A percentile compares a stretch with the other conserved stretches of the same genome.
Evolutionary conservation across 2,329 filamentous ascomycete genomes (phyloP).

Genomic region (Aspergillus sp.): DNA sequence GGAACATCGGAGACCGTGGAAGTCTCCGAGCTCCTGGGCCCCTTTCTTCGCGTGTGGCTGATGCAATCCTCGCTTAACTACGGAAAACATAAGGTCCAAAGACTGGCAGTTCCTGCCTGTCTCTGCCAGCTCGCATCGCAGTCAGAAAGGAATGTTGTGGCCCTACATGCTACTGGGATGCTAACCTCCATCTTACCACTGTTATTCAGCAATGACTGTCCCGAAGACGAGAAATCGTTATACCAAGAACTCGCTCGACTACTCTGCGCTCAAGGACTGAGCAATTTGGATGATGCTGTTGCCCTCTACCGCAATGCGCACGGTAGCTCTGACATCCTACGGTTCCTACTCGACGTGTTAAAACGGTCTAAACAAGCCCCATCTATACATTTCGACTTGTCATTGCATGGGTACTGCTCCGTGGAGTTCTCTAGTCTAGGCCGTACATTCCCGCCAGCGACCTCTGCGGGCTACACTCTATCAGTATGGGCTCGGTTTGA

Average conservation of each 20-base stretch:
- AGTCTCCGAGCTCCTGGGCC: slow-evolving; percentile 33
- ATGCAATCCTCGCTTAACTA: slow-evolving; percentile 52
- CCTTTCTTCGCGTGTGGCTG: slow-evolving; percentile 45
- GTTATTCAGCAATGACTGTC: slow-evolving; percentile 53
- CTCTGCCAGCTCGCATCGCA: slow-evolving; percentile 52
- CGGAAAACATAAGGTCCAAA: slow-evolving; percentile 22
- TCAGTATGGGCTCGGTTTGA: slow-evolving; percentile 85
- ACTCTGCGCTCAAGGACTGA: slow-evolving; percentile 69
- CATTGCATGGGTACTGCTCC: slow-evolving; percentile 78
- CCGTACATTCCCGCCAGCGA: slow-evolving; percentile 72
- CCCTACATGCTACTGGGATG: slow-evolving; percentile 65
- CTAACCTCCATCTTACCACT: slow-evolving; percentile 60
- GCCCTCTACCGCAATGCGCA: slow-evolving; percentile 59
- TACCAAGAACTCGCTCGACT: slow-evolving; percentile 61
- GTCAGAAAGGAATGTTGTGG: slow-evolving; percentile 63
- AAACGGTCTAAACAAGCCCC: slow-evolving; percentile 69
- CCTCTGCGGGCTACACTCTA: slow-evolving; percentile 78
- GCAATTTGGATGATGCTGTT: slow-evolving; percentile 73
- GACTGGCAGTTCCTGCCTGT: slow-evolving; percentile 58
- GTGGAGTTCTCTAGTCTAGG: slow-evolving; percentile 84
- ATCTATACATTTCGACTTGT: slow-evolving; percentile 90
- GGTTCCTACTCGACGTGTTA: slow-evolving; percentile 69
- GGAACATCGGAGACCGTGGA: slow-evolving; percentile 38
- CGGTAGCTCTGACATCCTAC: slow-evolving; percentile 47
- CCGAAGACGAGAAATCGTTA: slow-evolving; percentile 50